Conservation (phyloP, 208 protist genomes). For the Trypanosoma lewisi region DNA sequence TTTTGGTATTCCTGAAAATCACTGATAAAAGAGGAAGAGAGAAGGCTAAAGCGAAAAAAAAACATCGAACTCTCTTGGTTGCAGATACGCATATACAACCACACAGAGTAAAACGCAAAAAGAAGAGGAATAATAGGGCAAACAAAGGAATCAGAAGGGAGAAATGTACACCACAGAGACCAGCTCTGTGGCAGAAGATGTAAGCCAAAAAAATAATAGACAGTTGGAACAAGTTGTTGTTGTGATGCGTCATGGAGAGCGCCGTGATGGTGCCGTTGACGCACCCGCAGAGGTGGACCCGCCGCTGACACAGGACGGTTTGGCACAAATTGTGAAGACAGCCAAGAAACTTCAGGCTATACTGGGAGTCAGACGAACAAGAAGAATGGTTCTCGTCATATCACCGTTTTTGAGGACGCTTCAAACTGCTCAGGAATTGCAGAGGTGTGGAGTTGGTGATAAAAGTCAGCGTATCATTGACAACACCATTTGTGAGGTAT, state of each 20-base stretch:
- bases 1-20: too few relatives aligned
- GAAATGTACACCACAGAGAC: background rate
- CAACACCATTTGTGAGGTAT: conserved; percentile 74
- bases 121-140: background rate
- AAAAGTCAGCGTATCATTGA: conserved; percentile 37
- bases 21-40: background rate
- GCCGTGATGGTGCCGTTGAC: conserved; percentile 50
- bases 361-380: conserved; percentile 29
- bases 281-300: conserved; percentile 60
- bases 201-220: background rate
- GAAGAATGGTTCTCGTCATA: conserved; percentile 37
- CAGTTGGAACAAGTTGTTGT: conserved; percentile 39
- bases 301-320: conserved; percentile 59
- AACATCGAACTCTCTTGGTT: too few relatives aligned
- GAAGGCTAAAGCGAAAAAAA: too few relatives aligned
- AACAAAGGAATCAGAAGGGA: background rate
- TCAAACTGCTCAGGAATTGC: conserved; percentile 63
- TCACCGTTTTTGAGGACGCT: conserved; percentile 72
- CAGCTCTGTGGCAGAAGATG: background rate
- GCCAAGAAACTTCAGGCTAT: conserved; percentile 38
- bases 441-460: conserved; percentile 43
- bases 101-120: background rate
- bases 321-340: conserved; percentile 28
- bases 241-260: conserved; percentile 81
- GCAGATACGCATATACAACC: too few relatives aligned